phyloP scores from a whole-genome alignment of 2,329 filamentous ascomycete species.

The Nemania sp. region DNA sequence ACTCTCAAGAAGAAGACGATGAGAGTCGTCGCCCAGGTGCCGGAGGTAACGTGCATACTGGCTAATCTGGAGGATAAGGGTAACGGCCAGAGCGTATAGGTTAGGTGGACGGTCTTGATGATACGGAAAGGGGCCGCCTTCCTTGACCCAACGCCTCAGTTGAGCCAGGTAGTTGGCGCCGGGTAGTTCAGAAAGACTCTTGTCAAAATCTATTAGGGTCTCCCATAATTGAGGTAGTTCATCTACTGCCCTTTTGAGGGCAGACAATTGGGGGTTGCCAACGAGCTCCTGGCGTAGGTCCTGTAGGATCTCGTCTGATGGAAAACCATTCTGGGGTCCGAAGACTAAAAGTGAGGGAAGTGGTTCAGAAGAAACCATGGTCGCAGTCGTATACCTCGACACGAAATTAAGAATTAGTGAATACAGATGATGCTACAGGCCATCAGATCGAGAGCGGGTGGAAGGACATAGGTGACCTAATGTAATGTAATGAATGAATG shows the following conservation, averaged over 20 bases:
- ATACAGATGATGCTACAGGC: not conserved
- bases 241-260: constrained; percentile 6
- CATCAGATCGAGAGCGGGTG: constrained; percentile 2
- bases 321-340: constrained; percentile 23
- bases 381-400: not conserved
- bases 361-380: constrained; percentile 3
- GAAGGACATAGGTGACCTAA: not conserved
- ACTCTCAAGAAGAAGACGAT: constrained; percentile 8
- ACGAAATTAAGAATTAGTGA: not conserved
- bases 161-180: not conserved
- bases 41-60: constrained; percentile 21
- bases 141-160: constrained; percentile 7
- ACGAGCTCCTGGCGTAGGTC: constrained; percentile 21
- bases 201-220: not conserved
- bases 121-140: constrained; percentile 5
- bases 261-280: constrained; percentile 5
- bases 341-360: constrained; percentile 26
- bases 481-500: too few relatives aligned
- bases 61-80: constrained; percentile 9
- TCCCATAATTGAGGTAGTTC: constrained; percentile 9
- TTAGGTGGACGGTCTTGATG: not conserved
- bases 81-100: constrained; percentile 9
- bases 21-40: constrained; percentile 4
- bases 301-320: constrained; percentile 5
- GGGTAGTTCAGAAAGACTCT: not conserved